phyloP scores from a whole-genome alignment of 768 basidiomycete species.

The Leccinum rimulosum region DNA sequence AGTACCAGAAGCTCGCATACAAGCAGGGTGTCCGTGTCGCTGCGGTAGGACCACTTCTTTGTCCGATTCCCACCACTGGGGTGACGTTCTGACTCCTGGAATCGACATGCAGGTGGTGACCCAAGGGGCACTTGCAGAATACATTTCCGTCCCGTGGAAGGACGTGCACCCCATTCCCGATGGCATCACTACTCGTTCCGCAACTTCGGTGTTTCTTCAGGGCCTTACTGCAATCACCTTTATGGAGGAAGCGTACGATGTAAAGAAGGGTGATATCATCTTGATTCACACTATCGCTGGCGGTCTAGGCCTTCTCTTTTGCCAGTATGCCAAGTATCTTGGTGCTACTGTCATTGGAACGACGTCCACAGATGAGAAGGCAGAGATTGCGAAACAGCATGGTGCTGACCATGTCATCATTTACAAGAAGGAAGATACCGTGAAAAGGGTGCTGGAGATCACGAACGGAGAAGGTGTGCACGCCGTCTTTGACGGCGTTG shows the following conservation, averaged over 20 bases:
- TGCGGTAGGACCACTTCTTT: conserved; percentile 39
- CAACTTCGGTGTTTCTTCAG: conserved; percentile 68
- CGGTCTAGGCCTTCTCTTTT: conserved; percentile 71
- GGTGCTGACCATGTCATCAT: conserved; percentile 89
- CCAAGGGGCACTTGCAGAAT: conserved; percentile 63
- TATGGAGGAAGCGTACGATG: conserved; percentile 81
- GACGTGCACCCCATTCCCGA: conserved; percentile 63
- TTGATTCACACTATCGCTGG: conserved; percentile 92
- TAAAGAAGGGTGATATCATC: conserved; percentile 76
- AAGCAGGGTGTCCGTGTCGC: conserved; percentile 71
- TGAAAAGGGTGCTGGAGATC: conserved; percentile 67
- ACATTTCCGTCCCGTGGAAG: conserved; percentile 64
- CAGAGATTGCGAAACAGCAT: conserved; percentile 68
- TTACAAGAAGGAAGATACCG: conserved; percentile 73
- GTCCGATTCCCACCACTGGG: background rate
- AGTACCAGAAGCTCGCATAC: conserved; percentile 63
- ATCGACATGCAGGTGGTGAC: conserved; percentile 42
- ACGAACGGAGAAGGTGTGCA: conserved; percentile 82
- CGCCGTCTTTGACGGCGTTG: conserved; percentile 93
- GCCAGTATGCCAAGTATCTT: conserved; percentile 64
- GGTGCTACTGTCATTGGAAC: conserved; percentile 95
- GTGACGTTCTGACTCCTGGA: background rate
- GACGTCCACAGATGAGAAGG: conserved; percentile 83
- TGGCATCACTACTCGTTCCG: conserved; percentile 53
- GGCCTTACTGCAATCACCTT: conserved; percentile 77